Conservation (phyloP, 2,329 filamentous ascomycete species). For the Fusarium ambrosium region DNA sequence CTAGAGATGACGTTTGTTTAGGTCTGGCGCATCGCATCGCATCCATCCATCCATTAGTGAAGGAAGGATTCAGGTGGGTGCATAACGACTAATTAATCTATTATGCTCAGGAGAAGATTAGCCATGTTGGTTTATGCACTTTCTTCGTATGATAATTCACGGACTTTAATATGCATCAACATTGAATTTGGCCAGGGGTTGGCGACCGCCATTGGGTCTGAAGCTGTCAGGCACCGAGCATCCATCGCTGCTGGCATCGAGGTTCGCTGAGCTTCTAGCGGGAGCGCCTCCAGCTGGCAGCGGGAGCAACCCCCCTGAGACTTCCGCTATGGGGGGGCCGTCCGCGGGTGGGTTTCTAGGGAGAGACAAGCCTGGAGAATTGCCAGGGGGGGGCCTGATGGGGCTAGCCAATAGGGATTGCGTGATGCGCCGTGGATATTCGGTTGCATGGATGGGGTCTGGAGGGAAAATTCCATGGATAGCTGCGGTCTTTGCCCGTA, state of each 20-base stretch:
- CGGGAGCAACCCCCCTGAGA: slow-evolving; percentile 28
- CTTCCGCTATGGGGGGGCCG: slow-evolving; percentile 20
- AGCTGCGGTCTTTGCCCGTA: slow-evolving; percentile 21
- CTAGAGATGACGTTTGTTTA: slow-evolving; percentile 43
- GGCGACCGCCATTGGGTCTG: slow-evolving; percentile 27
- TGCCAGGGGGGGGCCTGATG: neutral
- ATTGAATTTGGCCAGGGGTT: slow-evolving; percentile 7
- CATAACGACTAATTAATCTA: slow-evolving; percentile 1
- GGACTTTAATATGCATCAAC: slow-evolving; percentile 27
- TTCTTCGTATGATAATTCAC: slow-evolving; percentile 29
- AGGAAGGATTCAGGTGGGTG: neutral
- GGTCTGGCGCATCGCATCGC: slow-evolving; percentile 25
- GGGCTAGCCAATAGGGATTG: slow-evolving; percentile 20
- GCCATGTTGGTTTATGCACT: slow-evolving; percentile 33
- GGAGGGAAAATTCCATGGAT: slow-evolving; percentile 30
- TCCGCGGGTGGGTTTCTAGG: slow-evolving; percentile 30
- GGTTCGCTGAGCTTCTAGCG: slow-evolving; percentile 7
- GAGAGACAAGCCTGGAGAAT: slow-evolving; percentile 20
- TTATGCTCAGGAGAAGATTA: slow-evolving; percentile 13
- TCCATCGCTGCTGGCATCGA: neutral
- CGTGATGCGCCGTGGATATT: neutral
- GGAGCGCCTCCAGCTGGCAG: slow-evolving; percentile 7
- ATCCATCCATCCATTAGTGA: neutral
- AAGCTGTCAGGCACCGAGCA: slow-evolving; percentile 29
- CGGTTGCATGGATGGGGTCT: slow-evolving; percentile 1